Conservation (phyloP, 305 asterid species). For the Fraxinus nigra region DNA sequence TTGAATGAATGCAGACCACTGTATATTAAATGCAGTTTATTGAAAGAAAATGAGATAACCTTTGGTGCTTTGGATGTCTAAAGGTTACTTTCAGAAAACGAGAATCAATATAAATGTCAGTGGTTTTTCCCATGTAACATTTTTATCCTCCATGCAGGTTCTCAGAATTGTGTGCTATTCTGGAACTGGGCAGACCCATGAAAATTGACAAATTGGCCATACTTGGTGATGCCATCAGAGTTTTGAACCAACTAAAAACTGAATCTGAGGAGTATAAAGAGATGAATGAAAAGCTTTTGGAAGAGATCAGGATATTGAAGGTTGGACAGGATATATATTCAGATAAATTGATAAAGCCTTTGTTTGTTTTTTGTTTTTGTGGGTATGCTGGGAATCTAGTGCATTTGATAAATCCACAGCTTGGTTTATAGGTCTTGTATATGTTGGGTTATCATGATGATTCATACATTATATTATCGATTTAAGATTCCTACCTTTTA, state of each 20-base stretch:
- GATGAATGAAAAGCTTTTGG: slow-evolving; percentile 55
- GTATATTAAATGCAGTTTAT: background rate
- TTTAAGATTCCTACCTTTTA: background rate
- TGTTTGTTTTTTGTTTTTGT: background rate
- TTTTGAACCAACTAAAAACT: slow-evolving; percentile 50
- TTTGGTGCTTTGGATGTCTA: background rate
- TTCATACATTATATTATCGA: background rate
- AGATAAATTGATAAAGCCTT: background rate
- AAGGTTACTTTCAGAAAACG: too few relatives aligned
- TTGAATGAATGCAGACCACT: background rate
- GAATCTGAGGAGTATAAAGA: slow-evolving; percentile 55
- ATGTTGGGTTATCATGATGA: background rate
- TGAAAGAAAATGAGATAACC: slow-evolving; percentile 6
- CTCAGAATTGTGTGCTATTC: slow-evolving; percentile 51
- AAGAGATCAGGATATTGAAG: slow-evolving; percentile 69
- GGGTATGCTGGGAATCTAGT: background rate
- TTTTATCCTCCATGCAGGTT: slow-evolving; percentile 42
- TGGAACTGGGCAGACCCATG: slow-evolving; percentile 70
- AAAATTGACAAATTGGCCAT: slow-evolving; percentile 73
- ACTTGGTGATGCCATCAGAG: slow-evolving; percentile 67
- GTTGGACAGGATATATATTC: slow-evolving; percentile 10
- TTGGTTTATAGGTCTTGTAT: background rate
- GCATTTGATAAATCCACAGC: background rate
- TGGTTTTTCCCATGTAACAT: background rate
- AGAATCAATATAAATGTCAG: too few relatives aligned